These are phyloP conservation scores for Annulohypoxylon bovei DNA, from an alignment of 495 filamentous ascomycete species.

Conservation along the genomic window DNA sequence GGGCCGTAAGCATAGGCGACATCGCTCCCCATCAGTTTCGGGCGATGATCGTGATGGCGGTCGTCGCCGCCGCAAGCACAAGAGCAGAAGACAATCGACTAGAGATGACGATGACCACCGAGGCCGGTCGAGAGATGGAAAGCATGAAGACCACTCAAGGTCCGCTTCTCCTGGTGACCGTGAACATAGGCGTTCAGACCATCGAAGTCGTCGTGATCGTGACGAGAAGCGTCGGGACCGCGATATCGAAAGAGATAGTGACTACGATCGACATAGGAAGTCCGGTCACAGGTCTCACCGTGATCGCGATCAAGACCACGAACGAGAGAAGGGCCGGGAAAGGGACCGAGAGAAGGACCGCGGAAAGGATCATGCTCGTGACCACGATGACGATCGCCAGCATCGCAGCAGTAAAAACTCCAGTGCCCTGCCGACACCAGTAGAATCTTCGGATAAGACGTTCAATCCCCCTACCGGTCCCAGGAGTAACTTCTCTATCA, in stretches of 20 bases:
- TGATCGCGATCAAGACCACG: constrained; percentile 58
- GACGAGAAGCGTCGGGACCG: constrained; percentile 57
- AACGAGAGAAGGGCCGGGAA: constrained; percentile 59
- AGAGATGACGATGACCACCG: constrained; percentile 52
- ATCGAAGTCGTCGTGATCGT: constrained; percentile 61
- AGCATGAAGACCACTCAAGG: constrained; percentile 57
- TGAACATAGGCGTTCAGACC: constrained; percentile 58
- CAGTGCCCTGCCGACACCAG: constrained; percentile 53
- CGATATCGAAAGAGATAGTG: constrained; percentile 54
- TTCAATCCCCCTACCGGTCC: constrained; percentile 55
- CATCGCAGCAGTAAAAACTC: constrained; percentile 63
- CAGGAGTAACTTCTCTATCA: constrained; percentile 49
- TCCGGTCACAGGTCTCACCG: constrained; percentile 58
- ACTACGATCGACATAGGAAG: constrained; percentile 51
- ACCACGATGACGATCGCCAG: constrained; percentile 57
- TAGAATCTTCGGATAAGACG: constrained; percentile 49
- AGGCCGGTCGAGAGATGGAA: constrained; percentile 47
- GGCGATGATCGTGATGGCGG: constrained; percentile 61
- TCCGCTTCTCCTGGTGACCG: constrained; percentile 64
- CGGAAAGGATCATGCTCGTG: constrained; percentile 50
- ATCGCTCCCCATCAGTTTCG: constrained; percentile 63
- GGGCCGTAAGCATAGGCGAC: constrained; percentile 63
- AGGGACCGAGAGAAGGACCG: constrained; percentile 58
- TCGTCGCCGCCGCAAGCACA: constrained; percentile 61
- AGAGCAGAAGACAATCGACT: constrained; percentile 55